A percentile compares a stretch with the other conserved stretches of the same genome.
These are phyloP conservation scores for Calonectria fujianensis DNA, from an alignment of 2,329 filamentous ascomycete species.

Conservation along the genomic window DNA sequence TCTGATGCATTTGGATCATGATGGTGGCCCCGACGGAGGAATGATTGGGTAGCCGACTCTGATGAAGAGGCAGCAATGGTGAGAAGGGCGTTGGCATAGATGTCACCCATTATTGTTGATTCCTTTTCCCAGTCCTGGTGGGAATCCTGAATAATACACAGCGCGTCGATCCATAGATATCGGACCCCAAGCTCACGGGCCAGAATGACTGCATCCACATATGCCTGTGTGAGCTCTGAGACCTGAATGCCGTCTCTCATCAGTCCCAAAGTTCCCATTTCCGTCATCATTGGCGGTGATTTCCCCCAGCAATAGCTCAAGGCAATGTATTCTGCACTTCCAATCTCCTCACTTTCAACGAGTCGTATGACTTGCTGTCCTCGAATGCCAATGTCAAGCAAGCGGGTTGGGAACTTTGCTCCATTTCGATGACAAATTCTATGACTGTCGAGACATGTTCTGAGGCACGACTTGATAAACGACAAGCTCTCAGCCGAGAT, in stretches of 20 bases:
- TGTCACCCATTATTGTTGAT: slow-evolving; percentile 43
- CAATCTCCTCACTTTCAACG: not conserved
- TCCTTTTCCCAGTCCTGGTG: slow-evolving; percentile 41
- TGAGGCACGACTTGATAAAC: slow-evolving; percentile 41
- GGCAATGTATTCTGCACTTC: slow-evolving; percentile 38
- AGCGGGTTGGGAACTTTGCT: slow-evolving; percentile 33
- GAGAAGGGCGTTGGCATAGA: slow-evolving; percentile 43
- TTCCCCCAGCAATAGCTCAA: slow-evolving; percentile 50
- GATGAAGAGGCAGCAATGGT: slow-evolving; percentile 48
- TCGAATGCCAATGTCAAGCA: slow-evolving; percentile 40
- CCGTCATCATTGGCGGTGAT: slow-evolving; percentile 28
- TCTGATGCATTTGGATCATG: not conserved
- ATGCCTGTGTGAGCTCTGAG: slow-evolving; percentile 38
- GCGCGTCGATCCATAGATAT: slow-evolving; percentile 36
- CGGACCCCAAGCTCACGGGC: slow-evolving; percentile 24
- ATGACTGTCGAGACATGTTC: slow-evolving; percentile 35
- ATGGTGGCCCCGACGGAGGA: not conserved
- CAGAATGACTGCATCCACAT: slow-evolving; percentile 27
- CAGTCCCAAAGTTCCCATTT: slow-evolving; percentile 8
- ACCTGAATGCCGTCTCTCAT: slow-evolving; percentile 39
- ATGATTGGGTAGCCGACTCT: slow-evolving; percentile 28
- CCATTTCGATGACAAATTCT: slow-evolving; percentile 26
- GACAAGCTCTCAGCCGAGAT: slow-evolving; percentile 36
- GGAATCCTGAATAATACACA: slow-evolving; percentile 38
- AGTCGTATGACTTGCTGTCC: slow-evolving; percentile 17